Evolutionary conservation across 2,329 filamentous ascomycete species (phyloP).

Genomic region (Fusarium newnesense): DNA sequence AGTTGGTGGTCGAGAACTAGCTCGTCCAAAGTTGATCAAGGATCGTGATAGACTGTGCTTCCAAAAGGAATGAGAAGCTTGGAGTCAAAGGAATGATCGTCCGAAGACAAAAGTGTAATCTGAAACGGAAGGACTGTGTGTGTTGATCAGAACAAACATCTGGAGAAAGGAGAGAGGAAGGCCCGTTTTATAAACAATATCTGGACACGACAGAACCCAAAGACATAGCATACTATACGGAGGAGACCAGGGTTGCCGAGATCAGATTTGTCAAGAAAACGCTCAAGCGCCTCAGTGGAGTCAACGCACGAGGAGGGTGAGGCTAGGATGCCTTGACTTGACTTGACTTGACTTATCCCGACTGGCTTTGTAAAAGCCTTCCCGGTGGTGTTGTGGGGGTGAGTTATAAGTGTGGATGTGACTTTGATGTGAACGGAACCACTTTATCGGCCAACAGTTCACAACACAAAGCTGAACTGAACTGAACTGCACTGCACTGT

Average conservation of each 20-base stretch:
- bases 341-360: neutral
- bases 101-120: conserved; percentile 41
- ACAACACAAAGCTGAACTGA: neutral
- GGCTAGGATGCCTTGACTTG: conserved; percentile 13
- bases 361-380: conserved; percentile 24
- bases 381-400: conserved; percentile 32
- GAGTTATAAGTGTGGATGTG: neutral
- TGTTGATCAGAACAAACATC: conserved; percentile 26
- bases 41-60: conserved; percentile 42
- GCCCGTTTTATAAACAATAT: conserved; percentile 45
- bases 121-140: conserved; percentile 41
- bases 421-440: conserved; percentile 18
- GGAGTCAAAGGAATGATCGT: conserved; percentile 44
- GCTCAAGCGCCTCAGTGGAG: conserved; percentile 39
- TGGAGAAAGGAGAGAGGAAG: conserved; percentile 34
- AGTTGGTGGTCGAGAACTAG: conserved; percentile 42
- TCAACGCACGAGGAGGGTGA: conserved; percentile 17
- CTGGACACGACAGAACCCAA: conserved; percentile 20
- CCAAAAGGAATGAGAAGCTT: conserved; percentile 49
- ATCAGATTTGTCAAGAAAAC: conserved; percentile 42
- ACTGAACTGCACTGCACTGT: neutral
- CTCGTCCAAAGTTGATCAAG: conserved; percentile 39
- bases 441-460: conserved; percentile 22
- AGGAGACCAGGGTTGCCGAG: conserved; percentile 15
- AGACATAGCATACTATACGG: conserved; percentile 6